A percentile compares a stretch with the other conserved stretches of the same genome.
Conservation (phyloP, 2,329 filamentous ascomycete species). For the Curvularia verruculosa region DNA sequence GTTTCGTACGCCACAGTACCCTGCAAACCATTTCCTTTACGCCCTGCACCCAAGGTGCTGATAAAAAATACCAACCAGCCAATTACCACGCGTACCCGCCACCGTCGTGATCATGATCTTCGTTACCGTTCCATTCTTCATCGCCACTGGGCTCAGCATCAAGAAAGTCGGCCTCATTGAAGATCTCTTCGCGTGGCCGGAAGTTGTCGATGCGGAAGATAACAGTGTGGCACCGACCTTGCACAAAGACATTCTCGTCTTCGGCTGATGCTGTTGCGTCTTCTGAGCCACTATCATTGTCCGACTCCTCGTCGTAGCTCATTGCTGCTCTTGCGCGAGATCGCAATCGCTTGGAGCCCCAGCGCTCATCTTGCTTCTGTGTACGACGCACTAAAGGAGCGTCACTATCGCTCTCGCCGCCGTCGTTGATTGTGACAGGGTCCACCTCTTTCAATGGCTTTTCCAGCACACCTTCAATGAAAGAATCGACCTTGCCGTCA, state of each 20-base stretch:
- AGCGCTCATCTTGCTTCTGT: slow-evolving; percentile 32
- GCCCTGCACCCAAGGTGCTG: not conserved
- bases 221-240: slow-evolving; percentile 74
- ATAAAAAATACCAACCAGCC: not conserved
- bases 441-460: slow-evolving; percentile 5
- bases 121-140: slow-evolving; percentile 64
- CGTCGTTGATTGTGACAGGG: slow-evolving; percentile 1
- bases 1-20: not conserved
- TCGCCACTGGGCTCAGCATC: slow-evolving; percentile 65
- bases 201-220: slow-evolving; percentile 78
- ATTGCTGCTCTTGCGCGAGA: slow-evolving; percentile 32
- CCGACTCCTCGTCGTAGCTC: slow-evolving; percentile 41
- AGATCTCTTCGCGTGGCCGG: slow-evolving; percentile 71
- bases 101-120: slow-evolving; percentile 55
- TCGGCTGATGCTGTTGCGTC: slow-evolving; percentile 19
- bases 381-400: slow-evolving; percentile 32
- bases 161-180: slow-evolving; percentile 74
- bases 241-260: slow-evolving; percentile 54
- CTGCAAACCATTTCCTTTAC: not conserved
- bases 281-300: slow-evolving; percentile 33
- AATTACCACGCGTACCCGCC: slow-evolving; percentile 42
- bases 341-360: slow-evolving; percentile 41
- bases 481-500: slow-evolving; percentile 27
- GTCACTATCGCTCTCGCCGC: slow-evolving; percentile 36
- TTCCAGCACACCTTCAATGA: slow-evolving; percentile 29